Conservation (phyloP, 2,329 filamentous ascomycete species). For the Diaporthe ilicicola region DNA sequence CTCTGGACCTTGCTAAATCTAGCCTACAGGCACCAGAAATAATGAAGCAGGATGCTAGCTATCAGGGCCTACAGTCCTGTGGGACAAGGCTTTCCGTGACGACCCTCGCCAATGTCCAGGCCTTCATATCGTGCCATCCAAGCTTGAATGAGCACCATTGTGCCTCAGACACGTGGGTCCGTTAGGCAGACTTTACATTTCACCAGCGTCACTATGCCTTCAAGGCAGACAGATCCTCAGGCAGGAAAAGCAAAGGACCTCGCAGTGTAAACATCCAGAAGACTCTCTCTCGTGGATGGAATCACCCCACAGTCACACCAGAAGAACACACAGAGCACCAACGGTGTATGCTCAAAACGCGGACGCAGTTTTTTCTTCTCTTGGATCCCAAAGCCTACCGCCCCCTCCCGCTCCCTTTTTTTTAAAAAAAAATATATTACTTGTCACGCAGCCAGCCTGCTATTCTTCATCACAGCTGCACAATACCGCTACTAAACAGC, state of each 20-base stretch:
- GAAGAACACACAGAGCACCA: not conserved
- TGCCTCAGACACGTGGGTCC: not conserved
- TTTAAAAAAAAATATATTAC: too few relatives aligned
- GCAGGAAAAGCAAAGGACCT: not conserved
- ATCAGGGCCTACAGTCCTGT: too few relatives aligned
- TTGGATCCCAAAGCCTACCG: too few relatives aligned
- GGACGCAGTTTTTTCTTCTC: not conserved
- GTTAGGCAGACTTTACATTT: not conserved
- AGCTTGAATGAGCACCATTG: not conserved
- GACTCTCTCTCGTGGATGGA: not conserved
- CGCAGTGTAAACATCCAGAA: too few relatives aligned
- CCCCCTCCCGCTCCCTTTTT: too few relatives aligned
- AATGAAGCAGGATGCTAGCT: not conserved
- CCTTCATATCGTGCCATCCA: not conserved
- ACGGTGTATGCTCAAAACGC: not conserved
- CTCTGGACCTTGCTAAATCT: not conserved
- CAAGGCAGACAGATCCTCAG: too few relatives aligned
- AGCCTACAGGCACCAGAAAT: too few relatives aligned
- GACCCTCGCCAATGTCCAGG: too few relatives aligned
- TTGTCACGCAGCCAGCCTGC: too few relatives aligned
- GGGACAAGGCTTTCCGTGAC: not conserved
- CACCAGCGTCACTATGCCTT: not conserved
- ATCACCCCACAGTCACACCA: not conserved
- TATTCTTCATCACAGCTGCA: too few relatives aligned
- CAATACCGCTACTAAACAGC: too few relatives aligned